These are phyloP conservation scores for Tricholoma sp. DNA, from an alignment of 768 basidiomycete species.

Conservation along the genomic window DNA sequence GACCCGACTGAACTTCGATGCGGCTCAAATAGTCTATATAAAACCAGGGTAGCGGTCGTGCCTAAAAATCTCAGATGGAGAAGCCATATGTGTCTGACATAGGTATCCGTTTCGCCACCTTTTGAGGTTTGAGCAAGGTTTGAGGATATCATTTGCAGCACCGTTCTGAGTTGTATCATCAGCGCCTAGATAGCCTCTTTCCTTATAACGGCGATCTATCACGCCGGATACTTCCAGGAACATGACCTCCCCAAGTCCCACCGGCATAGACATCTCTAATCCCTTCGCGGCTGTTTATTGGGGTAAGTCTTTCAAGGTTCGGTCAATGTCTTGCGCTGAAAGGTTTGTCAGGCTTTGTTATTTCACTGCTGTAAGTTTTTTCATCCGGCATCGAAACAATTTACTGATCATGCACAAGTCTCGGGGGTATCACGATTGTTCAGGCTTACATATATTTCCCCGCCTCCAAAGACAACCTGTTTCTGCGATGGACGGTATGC, in stretches of 20 bases:
- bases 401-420: conserved; percentile 14
- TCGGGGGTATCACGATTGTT: conserved; percentile 35
- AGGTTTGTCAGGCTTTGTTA: conserved; percentile 18
- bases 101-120: no score
- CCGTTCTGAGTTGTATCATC: no score
- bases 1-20: no score
- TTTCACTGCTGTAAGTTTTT: conserved; percentile 21
- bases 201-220: no score
- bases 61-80: no score
- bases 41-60: no score
- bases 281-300: conserved; percentile 25
- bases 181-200: no score
- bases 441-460: conserved; percentile 39
- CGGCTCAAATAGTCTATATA: no score
- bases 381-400: neutral
- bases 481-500: conserved; percentile 27
- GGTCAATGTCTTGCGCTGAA: neutral
- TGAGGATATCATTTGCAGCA: no score
- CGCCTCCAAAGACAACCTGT: conserved; percentile 18
- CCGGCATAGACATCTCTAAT: conserved; percentile 12
- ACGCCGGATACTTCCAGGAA: neutral
- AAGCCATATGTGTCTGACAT: no score
- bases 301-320: conserved; percentile 14
- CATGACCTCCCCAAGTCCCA: neutral
- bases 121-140: no score